Conservation (phyloP, 1,284 basidiomycete species). For the Leccinum subrobustum region DNA sequence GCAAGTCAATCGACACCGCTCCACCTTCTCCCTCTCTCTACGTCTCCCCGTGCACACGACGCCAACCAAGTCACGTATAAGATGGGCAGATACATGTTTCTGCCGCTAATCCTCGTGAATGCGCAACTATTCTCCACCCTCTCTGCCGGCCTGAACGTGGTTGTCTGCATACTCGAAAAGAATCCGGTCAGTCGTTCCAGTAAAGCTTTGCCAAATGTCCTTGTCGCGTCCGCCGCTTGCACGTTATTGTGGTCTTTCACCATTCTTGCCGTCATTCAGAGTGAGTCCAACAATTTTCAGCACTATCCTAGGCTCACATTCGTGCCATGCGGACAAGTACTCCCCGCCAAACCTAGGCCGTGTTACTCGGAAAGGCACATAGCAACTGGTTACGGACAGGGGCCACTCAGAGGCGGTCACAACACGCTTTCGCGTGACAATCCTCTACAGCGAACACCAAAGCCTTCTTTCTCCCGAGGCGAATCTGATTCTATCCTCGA, state of each 20-base stretch:
- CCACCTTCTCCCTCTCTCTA: constrained; percentile 6
- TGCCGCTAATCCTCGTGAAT: constrained; percentile 15
- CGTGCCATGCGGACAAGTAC: constrained; percentile 18
- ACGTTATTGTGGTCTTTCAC: constrained; percentile 28
- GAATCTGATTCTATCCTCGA: constrained; percentile 32
- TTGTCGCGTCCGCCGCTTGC: constrained; percentile 15
- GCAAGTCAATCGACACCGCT: not conserved
- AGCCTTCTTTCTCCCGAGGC: constrained; percentile 22
- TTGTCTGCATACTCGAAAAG: constrained; percentile 10
- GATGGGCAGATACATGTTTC: not conserved
- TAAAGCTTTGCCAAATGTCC: not conserved
- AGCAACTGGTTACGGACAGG: not conserved
- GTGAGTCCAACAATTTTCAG: constrained; percentile 16
- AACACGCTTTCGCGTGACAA: not conserved
- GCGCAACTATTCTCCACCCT: constrained; percentile 28
- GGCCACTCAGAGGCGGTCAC: not conserved
- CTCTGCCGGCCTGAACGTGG: constrained; percentile 26
- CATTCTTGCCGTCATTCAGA: constrained; percentile 20
- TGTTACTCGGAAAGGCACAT: constrained; percentile 9
- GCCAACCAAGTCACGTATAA: not conserved
- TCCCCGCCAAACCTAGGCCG: constrained; percentile 14
- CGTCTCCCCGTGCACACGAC: not conserved
- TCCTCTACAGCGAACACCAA: constrained; percentile 10
- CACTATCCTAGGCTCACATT: constrained; percentile 1
- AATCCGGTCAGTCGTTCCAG: not conserved